Percentiles rank a stretch among this genome's conserved stretches.
Evolutionary conservation across 2,329 filamentous ascomycete species (phyloP).

Genomic region (Scolecobasidium constrictum): DNA sequence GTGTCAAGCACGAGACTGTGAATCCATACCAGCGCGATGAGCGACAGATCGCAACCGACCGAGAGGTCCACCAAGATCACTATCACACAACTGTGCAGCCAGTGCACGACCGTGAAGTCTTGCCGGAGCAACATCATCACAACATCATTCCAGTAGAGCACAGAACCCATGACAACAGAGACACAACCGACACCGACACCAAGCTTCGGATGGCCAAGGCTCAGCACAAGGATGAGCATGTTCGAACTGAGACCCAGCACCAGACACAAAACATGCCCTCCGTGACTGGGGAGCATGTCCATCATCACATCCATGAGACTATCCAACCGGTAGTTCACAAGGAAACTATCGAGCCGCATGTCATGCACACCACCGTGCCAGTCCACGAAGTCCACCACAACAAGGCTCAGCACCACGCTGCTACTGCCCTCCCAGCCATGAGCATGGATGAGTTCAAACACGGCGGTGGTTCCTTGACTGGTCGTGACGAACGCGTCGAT

Average conservation of each 20-base stretch:
- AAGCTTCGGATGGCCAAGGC: conserved; percentile 35
- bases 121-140: conserved; percentile 53
- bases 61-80: conserved; percentile 61
- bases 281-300: conserved; percentile 51
- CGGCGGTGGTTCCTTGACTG: conserved; percentile 42
- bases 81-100: conserved; percentile 62
- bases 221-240: conserved; percentile 42
- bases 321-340: conserved; percentile 63
- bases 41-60: conserved; percentile 51
- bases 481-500: conserved; percentile 45
- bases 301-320: conserved; percentile 57
- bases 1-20: conserved; percentile 50
- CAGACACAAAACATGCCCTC: conserved; percentile 37
- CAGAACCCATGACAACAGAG: conserved; percentile 46
- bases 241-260: conserved; percentile 36
- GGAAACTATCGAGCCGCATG: conserved; percentile 54
- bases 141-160: conserved; percentile 49
- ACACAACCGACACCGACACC: conserved; percentile 11
- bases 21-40: conserved; percentile 51
- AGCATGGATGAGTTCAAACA: conserved; percentile 53
- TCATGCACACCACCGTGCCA: conserved; percentile 61
- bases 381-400: conserved; percentile 64
- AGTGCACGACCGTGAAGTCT: conserved; percentile 41
- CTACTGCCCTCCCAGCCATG: conserved; percentile 53
- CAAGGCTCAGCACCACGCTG: conserved; percentile 52